Base-by-base conservation (phyloP, 148 eudicot species). In the Heliamphora exappendiculata region DNA sequence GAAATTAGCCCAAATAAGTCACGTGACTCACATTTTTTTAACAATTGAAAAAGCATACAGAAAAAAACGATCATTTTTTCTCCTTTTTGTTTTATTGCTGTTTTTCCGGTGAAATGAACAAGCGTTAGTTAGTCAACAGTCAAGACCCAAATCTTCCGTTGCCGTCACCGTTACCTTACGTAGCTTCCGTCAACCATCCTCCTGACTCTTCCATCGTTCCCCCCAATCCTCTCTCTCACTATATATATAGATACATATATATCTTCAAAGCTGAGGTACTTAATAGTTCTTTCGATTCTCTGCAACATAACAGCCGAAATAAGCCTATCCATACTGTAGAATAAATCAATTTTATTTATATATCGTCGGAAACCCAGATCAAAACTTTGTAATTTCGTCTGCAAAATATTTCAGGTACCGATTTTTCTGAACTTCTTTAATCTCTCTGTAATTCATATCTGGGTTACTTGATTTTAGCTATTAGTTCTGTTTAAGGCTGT, bases 331-430 rank as follows among this genome's bases (percentile, higher is more conserved):
- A 34, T 28, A 75, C 44, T 29, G 0, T 69, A 34, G 1, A 7
- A 3, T 1, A 44, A 24, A 20, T 39, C 50, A 7, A 9, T 0
- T 34, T 39, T 26, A 10, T 12, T 11, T 44, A 59, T 39, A 57
- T 19, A 69, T 45, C 26, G 42, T 7, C 24, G 53, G 42, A 74
- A 59, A 55, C 24, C 57, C 10, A 31, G 51, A 58, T 26, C 13
- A 17, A 16, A 6, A 68, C 73, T 31, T 45, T n/a, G n/a, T n/a
- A 49, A 70, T 69, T 37, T 29, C 3, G 33, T 49, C n/a, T 54
- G 42, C 78, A 7, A 67, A 22, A 53, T n/a, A 13, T 67, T 76
- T 63, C 78, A 69, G 85, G 85, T 82, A 53, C 29, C 14, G 59
- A n/a, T n/a, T n/a, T n/a, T 26, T 62, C 29, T 9, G n/a, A 45